Percentiles rank a stretch among this genome's conserved stretches.
Conservation (phyloP, 2,329 filamentous ascomycete species). For the Penicillium freii region DNA sequence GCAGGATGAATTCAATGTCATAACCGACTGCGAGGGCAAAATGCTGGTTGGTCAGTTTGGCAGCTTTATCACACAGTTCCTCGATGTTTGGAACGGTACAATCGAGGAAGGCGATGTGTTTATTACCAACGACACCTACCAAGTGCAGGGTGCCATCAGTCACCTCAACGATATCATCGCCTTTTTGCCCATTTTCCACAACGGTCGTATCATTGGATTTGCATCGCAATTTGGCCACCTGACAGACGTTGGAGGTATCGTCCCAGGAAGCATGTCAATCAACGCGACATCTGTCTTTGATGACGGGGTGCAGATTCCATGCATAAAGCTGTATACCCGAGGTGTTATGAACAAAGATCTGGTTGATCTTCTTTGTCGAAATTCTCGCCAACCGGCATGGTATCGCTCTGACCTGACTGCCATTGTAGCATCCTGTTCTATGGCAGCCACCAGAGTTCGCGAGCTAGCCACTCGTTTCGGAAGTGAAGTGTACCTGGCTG, state of each 20-base stretch:
- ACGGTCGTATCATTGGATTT: constrained; percentile 48
- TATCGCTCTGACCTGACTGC: constrained; percentile 50
- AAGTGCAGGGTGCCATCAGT: constrained; percentile 50
- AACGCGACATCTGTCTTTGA: constrained; percentile 50
- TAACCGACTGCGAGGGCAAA: constrained; percentile 49
- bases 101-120: constrained; percentile 53
- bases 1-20: constrained; percentile 55
- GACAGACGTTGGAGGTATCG: constrained; percentile 48
- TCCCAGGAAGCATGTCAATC: constrained; percentile 53
- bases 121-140: constrained; percentile 53
- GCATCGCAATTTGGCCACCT: constrained; percentile 53
- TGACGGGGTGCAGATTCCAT: constrained; percentile 52
- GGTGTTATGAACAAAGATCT: constrained; percentile 47
- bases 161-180: constrained; percentile 54
- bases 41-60: constrained; percentile 55
- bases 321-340: constrained; percentile 48
- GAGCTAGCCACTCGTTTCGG: constrained; percentile 50
- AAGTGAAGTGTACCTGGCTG: constrained; percentile 46
- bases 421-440: constrained; percentile 48
- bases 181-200: constrained; percentile 48
- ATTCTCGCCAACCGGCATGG: constrained; percentile 51
- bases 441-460: constrained; percentile 45
- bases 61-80: constrained; percentile 50
- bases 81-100: constrained; percentile 48
- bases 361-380: constrained; percentile 49